Base-by-base conservation (phyloP, 2,329 filamentous ascomycete species). In the Aspergillus tanneri region DNA sequence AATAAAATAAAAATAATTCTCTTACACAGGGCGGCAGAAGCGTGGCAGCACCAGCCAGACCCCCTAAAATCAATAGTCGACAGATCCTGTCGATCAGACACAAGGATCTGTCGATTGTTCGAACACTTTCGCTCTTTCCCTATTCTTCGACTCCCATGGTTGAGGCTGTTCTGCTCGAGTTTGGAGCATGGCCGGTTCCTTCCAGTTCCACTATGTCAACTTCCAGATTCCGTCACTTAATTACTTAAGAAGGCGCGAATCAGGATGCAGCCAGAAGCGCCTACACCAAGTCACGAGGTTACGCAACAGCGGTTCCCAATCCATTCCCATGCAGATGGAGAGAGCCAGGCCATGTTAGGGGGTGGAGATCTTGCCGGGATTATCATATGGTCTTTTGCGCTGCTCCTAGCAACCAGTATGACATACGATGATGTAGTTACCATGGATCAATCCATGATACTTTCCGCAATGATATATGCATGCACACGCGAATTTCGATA, bases 11-110 rank as follows among this genome's bases (percentile, higher is more conserved):
- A n/a, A 46, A 46, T 39, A 18, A 18, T 28, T 27, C 18, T 28
- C 38, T 16, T 19, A 27, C 3, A 11, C 18, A 42, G 5, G 27
- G 19, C 42, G 40, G 32, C 45, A 53, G 57, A 54, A 57, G 56
- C 47, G 56, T 61, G 59, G 58, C 58, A 58, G 56, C 53, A 53
- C 46, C 47, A 54, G 65, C 64, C 64, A 66, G 64, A 61, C 42
- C 53, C 52, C 54, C 65, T 63, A 66, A 67, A 58, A 62, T 61
- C 66, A 69, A 69, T 69, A 69, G 66, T 69, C 55, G 49, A 62
- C 62, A 61, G 64, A 68, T 68, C 65, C 57, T 50, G 65, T 66
- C 65, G 65, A 68, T 69, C 66, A 59, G 32, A 35, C 49, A 51
- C 59, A 47, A 53, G 63, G 62, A 65, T 64, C 61, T 59, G 50